phyloP scores from a whole-genome alignment of 176 grass and related monocot genomes.

The Chloris gayana region DNA sequence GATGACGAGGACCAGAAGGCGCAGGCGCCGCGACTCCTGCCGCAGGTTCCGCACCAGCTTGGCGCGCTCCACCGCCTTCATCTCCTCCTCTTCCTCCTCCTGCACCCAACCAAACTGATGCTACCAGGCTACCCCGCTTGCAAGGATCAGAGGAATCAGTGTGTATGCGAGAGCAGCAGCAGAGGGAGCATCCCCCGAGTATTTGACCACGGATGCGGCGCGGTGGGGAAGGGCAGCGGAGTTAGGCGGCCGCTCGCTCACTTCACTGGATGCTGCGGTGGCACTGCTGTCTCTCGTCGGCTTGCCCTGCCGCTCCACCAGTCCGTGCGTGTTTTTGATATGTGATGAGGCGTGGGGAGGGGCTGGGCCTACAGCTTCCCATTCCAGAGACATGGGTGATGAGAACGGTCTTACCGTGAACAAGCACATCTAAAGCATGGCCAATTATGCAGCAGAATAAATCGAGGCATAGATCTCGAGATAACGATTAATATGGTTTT shows the following conservation, averaged over 20 bases:
- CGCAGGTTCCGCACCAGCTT: constrained; percentile 70
- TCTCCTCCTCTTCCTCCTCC: constrained; percentile 21
- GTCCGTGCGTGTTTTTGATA: background rate
- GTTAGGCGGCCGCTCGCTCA: background rate
- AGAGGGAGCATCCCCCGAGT: background rate
- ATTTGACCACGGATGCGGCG: background rate
- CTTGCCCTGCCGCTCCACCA: background rate
- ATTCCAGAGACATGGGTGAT: background rate
- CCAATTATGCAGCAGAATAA: background rate
- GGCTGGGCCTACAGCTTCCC: background rate
- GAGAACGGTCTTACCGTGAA: background rate
- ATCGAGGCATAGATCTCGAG: background rate
- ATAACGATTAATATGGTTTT: background rate
- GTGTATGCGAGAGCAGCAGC: background rate
- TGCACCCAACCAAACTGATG: background rate
- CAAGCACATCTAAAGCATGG: background rate
- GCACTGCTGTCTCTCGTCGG: background rate
- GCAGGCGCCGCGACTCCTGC: constrained; percentile 58
- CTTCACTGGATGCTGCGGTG: background rate
- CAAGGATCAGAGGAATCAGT: constrained; percentile 17
- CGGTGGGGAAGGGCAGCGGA: background rate
- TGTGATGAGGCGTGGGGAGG: background rate
- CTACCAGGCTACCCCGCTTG: background rate
- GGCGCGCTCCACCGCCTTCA: constrained; percentile 70
- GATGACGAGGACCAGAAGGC: constrained; percentile 60